Evolutionary conservation across 2,329 filamentous ascomycete species (phyloP).

Genomic region (Calonectria honghensis): DNA sequence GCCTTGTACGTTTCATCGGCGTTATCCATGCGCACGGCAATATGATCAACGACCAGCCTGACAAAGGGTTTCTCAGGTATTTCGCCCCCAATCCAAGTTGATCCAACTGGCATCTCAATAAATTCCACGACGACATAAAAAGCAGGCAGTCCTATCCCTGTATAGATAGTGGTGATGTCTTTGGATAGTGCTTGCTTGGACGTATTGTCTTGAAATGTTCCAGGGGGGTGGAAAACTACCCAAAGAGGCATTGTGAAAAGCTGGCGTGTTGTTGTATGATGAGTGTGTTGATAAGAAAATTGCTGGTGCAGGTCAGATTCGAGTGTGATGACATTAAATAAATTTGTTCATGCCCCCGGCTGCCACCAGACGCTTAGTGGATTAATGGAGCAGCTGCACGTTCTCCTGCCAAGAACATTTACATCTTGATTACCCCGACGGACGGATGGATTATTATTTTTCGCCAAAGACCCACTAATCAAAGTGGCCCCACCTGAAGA

Average conservation of each 20-base stretch:
- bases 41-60: neutral
- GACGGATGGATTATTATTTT: neutral
- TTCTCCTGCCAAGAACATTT: neutral
- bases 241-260: neutral
- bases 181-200: neutral
- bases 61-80: neutral
- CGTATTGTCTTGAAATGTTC: constrained; percentile 1
- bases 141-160: neutral
- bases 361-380: too few species aligned
- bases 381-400: too few species aligned
- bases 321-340: neutral
- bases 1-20: neutral
- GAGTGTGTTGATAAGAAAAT: neutral
- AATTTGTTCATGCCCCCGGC: too few species aligned
- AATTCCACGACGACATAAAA: constrained; percentile 11
- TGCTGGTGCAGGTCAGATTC: too few species aligned
- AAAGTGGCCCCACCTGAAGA: too few species aligned
- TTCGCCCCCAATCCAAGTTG: neutral
- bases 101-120: neutral
- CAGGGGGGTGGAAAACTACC: constrained; percentile 1
- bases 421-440: neutral
- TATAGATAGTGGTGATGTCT: neutral
- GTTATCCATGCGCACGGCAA: neutral
- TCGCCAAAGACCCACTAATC: neutral
- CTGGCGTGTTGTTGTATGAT: neutral